phyloP scores from a whole-genome alignment of 176 grass and related monocot species.

The Bolboschoenus planiculmis region DNA sequence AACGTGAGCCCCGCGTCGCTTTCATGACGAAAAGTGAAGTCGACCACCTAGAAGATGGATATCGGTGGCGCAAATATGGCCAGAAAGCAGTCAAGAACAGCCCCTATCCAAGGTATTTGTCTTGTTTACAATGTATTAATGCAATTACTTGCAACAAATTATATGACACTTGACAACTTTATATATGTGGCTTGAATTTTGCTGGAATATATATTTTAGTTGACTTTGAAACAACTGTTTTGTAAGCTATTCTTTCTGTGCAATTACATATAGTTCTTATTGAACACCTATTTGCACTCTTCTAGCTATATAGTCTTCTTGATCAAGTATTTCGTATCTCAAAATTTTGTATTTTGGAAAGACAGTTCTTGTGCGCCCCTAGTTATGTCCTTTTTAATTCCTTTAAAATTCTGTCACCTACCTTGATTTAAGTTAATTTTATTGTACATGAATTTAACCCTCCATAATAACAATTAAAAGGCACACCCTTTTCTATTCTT shows the following conservation, averaged over 20 bases:
- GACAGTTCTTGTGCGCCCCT: background rate
- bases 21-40: conserved; percentile 95
- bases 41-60: conserved; percentile 97
- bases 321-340: background rate
- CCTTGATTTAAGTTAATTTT: background rate
- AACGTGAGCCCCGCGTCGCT: conserved; percentile 57
- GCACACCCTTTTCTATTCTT: background rate
- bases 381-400: background rate
- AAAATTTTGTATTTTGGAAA: background rate
- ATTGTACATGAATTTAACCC: background rate
- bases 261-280: background rate
- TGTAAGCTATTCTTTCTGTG: background rate
- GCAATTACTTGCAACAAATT: background rate
- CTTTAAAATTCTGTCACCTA: background rate
- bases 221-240: background rate
- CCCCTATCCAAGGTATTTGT: conserved; percentile 69
- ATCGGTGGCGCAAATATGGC: conserved; percentile 98
- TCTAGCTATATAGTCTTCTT: background rate
- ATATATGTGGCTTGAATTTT: background rate
- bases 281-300: background rate
- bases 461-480: background rate
- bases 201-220: background rate
- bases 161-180: background rate
- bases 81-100: conserved; percentile 99
- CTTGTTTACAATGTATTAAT: background rate